Conservation (phyloP, 805 yeast genomes). For the Yamadazyma sp. region DNA sequence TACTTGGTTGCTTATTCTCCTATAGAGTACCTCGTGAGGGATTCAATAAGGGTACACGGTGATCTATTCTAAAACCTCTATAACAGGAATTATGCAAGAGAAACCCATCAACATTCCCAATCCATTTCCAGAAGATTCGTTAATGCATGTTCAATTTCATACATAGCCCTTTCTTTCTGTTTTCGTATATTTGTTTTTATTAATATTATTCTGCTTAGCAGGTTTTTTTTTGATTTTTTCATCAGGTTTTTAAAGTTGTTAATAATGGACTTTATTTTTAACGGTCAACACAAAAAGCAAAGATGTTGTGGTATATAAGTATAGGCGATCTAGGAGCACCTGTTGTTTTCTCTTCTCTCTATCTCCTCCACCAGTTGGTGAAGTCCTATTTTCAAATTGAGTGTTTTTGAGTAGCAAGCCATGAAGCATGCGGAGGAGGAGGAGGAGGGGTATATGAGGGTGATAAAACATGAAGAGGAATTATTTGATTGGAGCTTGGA, state of each 20-base stretch:
- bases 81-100: not conserved
- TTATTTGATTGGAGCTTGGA: constrained; percentile 7
- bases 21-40: no score
- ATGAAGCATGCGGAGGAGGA: constrained; percentile 9
- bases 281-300: constrained; percentile 1
- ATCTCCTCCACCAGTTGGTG: not conserved
- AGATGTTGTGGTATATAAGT: no score
- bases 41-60: no score
- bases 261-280: constrained; percentile 2
- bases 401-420: constrained; percentile 4
- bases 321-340: not conserved
- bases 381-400: constrained; percentile 4
- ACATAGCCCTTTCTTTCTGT: not conserved
- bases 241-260: not conserved
- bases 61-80: no score
- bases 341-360: not conserved
- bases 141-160: constrained; percentile 5
- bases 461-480: constrained; percentile 5
- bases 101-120: not conserved
- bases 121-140: constrained; percentile 1
- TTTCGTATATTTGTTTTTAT: not conserved
- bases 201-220: not conserved
- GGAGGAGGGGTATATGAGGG: constrained; percentile 1
- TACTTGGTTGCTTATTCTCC: no score
- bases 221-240: not conserved